Conservation (phyloP, 73 alveolate species). For the Effrenium voratum region DNA sequence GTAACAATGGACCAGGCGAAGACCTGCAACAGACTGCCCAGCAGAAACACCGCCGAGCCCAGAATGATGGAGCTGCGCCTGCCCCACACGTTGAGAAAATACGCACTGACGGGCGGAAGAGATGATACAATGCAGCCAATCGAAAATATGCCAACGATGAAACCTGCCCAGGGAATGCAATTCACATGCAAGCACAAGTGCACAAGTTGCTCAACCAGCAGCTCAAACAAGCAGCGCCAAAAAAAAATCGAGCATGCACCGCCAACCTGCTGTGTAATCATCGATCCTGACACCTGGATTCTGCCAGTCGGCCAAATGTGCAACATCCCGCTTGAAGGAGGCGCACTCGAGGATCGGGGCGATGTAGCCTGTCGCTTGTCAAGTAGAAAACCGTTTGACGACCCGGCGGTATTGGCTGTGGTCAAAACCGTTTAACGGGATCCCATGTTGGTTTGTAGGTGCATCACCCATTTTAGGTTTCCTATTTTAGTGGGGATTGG, state of each 20-base stretch:
- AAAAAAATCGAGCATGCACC: too few relatives aligned
- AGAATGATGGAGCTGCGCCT: conserved; percentile 47
- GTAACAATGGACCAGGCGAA: not conserved
- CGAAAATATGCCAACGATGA: conserved; percentile 61
- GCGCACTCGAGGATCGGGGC: conserved; percentile 70
- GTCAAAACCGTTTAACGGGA: too few relatives aligned
- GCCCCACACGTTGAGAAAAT: conserved; percentile 57
- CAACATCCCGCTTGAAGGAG: conserved; percentile 73
- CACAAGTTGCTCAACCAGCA: too few relatives aligned
- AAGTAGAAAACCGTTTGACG: too few relatives aligned
- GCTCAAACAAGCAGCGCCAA: too few relatives aligned
- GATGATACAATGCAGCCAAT: conserved; percentile 50
- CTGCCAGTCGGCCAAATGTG: conserved; percentile 40
- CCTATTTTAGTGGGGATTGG: too few relatives aligned
- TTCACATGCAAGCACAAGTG: too few relatives aligned
- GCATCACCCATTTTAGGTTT: too few relatives aligned
- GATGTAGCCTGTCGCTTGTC: conserved; percentile 15
- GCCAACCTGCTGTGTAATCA: conserved; percentile 45
- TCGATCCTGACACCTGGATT: conserved; percentile 38
- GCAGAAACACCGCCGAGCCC: conserved; percentile 39
- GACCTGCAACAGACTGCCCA: conserved; percentile 42
- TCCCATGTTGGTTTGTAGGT: too few relatives aligned
- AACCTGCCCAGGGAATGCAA: not conserved
- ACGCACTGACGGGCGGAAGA: conserved; percentile 53
- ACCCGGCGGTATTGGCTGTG: too few relatives aligned